Base-by-base conservation (phyloP, 176 grass and related monocot species). In the Microstegium vimineum region DNA sequence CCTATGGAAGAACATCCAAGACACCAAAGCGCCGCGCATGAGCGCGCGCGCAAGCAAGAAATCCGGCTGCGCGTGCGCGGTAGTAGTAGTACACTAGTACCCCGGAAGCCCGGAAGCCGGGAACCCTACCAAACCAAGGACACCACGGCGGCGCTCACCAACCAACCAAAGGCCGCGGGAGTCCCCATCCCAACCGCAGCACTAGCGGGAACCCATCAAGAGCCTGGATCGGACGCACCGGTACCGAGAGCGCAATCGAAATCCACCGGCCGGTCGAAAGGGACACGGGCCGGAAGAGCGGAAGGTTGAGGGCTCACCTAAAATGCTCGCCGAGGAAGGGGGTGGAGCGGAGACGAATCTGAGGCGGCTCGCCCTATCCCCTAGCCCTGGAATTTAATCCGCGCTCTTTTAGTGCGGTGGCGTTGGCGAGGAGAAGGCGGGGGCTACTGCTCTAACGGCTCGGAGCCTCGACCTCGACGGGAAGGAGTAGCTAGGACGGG, bases 401-500 rank as follows among this genome's bases (percentile, higher is more conserved):
- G 23, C 25, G 22, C 8, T 18, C 56, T n/a, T 63, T 63, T 12
- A 63, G 16, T 45, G 59, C 75, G n/a, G 76, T 5, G 56, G 75
- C 38, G n/a, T n/a, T n/a, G n/a, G n/a, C n/a, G n/a, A n/a, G n/a
- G n/a, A n/a, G n/a, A n/a, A n/a, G n/a, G n/a, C n/a, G n/a, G n/a
- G n/a, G n/a, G n/a, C n/a, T 8, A 2, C 54, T 57, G n/a, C 25
- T 61, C 27, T 79, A 79, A 66, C 77, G 77, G 77, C 62, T 51
- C 20, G 30, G 22, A 52, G 63, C n/a, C n/a, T n/a, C n/a, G n/a
- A n/a, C 34, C 74, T 62, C 36, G 52, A 6, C 33, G 52, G 32
- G 47, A 20, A 32, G 20, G 49, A 0, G 51, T n/a, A n/a, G n/a
- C n/a, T 3, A 54, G 49, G 20, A 56, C 52, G 52, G 52, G 52